Conservation (phyloP, 2,329 filamentous ascomycete genomes). For the Microsporum ferrugineum region DNA sequence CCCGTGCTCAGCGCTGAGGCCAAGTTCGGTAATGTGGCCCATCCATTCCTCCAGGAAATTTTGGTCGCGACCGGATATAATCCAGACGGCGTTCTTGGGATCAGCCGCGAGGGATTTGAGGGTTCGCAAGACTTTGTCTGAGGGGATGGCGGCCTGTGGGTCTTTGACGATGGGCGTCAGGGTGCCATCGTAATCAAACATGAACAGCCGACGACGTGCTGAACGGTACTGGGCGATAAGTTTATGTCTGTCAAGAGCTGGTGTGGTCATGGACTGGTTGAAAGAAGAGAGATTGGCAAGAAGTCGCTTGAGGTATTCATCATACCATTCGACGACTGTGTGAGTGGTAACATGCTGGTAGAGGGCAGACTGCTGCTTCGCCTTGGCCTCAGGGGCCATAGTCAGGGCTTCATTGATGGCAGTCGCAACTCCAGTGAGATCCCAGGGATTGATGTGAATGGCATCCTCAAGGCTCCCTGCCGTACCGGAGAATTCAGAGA, state of each 20-base stretch:
- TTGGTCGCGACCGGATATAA: constrained; percentile 90
- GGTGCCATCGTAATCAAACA: constrained; percentile 98
- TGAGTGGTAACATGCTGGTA: constrained; percentile 77
- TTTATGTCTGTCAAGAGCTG: constrained; percentile 62
- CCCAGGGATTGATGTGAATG: constrained; percentile 96
- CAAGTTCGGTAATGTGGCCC: constrained; percentile 77
- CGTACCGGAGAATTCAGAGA: constrained; percentile 94
- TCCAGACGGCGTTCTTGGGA: constrained; percentile 83
- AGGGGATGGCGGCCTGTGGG: constrained; percentile 77
- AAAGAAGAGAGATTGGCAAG: constrained; percentile 69
- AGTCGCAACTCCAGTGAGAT: constrained; percentile 69
- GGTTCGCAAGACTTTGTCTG: constrained; percentile 67
- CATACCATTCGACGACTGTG: constrained; percentile 78
- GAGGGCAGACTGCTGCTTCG: constrained; percentile 58
- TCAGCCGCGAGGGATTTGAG: constrained; percentile 70
- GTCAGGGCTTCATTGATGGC: constrained; percentile 71
- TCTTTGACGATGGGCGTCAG: constrained; percentile 91
- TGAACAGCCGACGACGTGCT: constrained; percentile 72
- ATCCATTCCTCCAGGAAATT: constrained; percentile 82
- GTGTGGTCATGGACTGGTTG: constrained; percentile 64
- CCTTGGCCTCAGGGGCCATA: constrained; percentile 57
- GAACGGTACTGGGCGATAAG: constrained; percentile 63
- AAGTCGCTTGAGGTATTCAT: constrained; percentile 64
- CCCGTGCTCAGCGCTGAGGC: constrained; percentile 94
- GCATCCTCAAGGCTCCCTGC: constrained; percentile 74